Evolutionary conservation across 2,329 filamentous ascomycete genomes (phyloP).

Genomic region (Hypoxylon sp.): DNA sequence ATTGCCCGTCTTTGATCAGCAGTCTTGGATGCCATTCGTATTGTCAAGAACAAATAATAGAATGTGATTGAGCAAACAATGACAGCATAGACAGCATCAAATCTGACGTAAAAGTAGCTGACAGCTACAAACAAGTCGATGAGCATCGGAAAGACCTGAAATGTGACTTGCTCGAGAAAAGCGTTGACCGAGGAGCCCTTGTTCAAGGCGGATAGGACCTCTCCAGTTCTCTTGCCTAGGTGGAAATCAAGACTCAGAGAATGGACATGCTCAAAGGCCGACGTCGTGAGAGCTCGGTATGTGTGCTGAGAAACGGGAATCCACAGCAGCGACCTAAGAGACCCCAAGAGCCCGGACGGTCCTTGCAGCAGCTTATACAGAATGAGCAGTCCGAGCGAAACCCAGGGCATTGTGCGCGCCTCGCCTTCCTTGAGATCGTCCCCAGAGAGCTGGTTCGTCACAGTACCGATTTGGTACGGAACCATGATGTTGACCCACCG

Average conservation of each 20-base stretch:
- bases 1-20: conserved; percentile 92
- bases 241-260: conserved; percentile 96
- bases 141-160: conserved; percentile 94
- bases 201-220: conserved; percentile 93
- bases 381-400: conserved; percentile 80
- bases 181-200: conserved; percentile 97
- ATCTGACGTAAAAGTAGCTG: conserved; percentile 80
- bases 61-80: conserved; percentile 93
- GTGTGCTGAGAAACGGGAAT: conserved; percentile 98
- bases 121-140: conserved; percentile 90
- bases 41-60: conserved; percentile 95
- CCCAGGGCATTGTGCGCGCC: conserved; percentile 73
- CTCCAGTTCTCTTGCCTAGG: conserved; percentile 94
- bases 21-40: conserved; percentile 93
- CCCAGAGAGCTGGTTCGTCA: conserved; percentile 78
- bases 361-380: conserved; percentile 86
- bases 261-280: conserved; percentile 97
- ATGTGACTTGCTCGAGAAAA: conserved; percentile 96
- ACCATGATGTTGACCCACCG: conserved; percentile 88
- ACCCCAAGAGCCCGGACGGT: conserved; percentile 86
- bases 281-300: conserved; percentile 92
- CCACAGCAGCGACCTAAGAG: conserved; percentile 86
- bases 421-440: conserved; percentile 63
- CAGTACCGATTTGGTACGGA: conserved; percentile 81
- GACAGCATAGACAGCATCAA: conserved; percentile 90